These are phyloP conservation scores for rapeseed (Brassica napus) DNA, from an alignment of 345 rosid genomes.

Conservation along the genomic window Da-Ae NC_063436.1:22139001-22139500, in stretches of 20 bases:
- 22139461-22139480: slow-evolving; percentile 24
- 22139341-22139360: neutral
- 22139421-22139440: neutral
- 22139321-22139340: neutral
- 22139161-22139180: neutral
- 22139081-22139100: neutral
- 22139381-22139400: slow-evolving; percentile 14
- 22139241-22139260: slow-evolving; percentile 32
- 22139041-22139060: neutral
- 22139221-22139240: slow-evolving; percentile 37
- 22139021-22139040: neutral
- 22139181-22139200: neutral
- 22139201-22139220: neutral
- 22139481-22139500: neutral
- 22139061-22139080: slow-evolving; percentile 4
- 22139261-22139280: slow-evolving; percentile 23
- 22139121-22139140: neutral
- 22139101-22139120: slow-evolving; percentile 23
- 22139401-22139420: slow-evolving; percentile 26
- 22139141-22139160: slow-evolving; percentile 21
- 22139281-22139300: slow-evolving; percentile 5
- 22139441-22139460: slow-evolving; percentile 38
- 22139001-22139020: slow-evolving; percentile 3
- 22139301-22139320: neutral
- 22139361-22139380: slow-evolving; percentile 31